Evolutionary conservation across 2,329 filamentous ascomycete species (phyloP), one percentile per base, ranked within the genome.

Genomic region (Aspergillus sp.): DNA sequence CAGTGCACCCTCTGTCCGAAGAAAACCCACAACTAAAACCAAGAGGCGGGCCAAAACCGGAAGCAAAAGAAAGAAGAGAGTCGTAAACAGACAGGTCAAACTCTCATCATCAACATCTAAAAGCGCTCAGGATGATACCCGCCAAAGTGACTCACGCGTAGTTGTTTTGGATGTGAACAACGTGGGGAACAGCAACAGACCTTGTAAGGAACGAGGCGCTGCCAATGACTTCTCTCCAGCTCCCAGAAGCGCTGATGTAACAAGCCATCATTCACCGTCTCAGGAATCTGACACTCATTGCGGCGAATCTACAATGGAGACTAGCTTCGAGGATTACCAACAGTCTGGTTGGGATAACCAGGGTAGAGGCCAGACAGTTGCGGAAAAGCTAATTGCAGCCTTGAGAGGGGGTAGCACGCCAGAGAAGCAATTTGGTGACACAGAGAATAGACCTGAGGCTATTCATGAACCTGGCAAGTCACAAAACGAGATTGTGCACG

Each of bases 351-450:
- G 19, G 45, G 17, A 47, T 11, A 19, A 39, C 40, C 41, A 54
- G 53, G 65, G 68, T 17, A 66, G 66, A 55, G 68, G 68, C 2
- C 58, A 62, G 43, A 39, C 45, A 19, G 59, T 70, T 21, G 68
- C 65, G 1, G 23, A 64, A 44, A 70, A 68, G 37, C 60, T 70
- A 9, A 44, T 58, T 19, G 64, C 64, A 49, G 68, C 66, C 2
- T 59, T 70, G 8, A 51, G 55, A 9, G 56, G 52, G 21, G 48
- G 27, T 27, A 37, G n/a, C 6, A 31, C 31, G 14, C 46, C 41
- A 7, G 17, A 43, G 33, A 52, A 47, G 17, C 19, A 14, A 15
- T 39, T 19, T 17, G 17, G 17, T 7, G 27, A 35, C 15, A n/a
- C n/a, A 8, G 47, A 43, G 31, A 6, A 33, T 43, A 17, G 15